Evolutionary conservation across 1,139 yeast genomes (phyloP).

Genomic region (Geotrichum cucujoidarum): DNA sequence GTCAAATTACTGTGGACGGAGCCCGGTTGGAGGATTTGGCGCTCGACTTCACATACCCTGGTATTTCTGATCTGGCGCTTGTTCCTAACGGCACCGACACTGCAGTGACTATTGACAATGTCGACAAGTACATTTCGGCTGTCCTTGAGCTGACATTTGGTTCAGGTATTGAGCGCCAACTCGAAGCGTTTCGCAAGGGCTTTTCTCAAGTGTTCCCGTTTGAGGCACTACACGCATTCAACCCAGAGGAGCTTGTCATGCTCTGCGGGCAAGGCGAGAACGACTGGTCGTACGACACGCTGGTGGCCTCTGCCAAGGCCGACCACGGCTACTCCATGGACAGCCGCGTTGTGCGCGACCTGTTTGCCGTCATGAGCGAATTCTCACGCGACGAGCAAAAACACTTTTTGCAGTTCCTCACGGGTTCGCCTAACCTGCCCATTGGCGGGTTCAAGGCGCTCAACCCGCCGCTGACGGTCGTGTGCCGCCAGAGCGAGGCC

Average conservation of each 20-base stretch:
- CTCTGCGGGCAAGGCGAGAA: constrained; percentile 74
- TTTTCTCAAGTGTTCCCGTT: constrained; percentile 83
- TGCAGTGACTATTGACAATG: constrained; percentile 49
- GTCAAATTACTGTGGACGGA: constrained; percentile 39
- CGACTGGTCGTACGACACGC: constrained; percentile 63
- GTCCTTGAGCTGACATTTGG: constrained; percentile 62
- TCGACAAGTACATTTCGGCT: constrained; percentile 52
- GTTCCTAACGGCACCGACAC: constrained; percentile 51
- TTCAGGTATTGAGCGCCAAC: constrained; percentile 60
- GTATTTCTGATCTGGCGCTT: constrained; percentile 59
- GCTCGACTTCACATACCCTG: constrained; percentile 71
- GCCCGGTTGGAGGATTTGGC: constrained; percentile 50
- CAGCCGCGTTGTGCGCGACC: constrained; percentile 55
- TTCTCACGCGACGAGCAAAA: constrained; percentile 58
- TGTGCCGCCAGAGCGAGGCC: constrained; percentile 66
- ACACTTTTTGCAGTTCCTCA: constrained; percentile 74
- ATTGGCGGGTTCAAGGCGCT: constrained; percentile 88
- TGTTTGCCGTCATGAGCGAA: constrained; percentile 55
- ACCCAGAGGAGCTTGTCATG: constrained; percentile 65
- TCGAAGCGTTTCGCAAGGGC: constrained; percentile 70
- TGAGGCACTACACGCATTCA: constrained; percentile 62
- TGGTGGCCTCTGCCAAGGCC: constrained; percentile 51
- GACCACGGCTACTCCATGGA: constrained; percentile 87
- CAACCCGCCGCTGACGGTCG: constrained; percentile 82
- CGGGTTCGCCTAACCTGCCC: constrained; percentile 92